Evolutionary conservation across 257 asterid genomes (phyloP), one percentile per base, ranked within the genome.

Genomic region (Scutellaria minor): DNA sequence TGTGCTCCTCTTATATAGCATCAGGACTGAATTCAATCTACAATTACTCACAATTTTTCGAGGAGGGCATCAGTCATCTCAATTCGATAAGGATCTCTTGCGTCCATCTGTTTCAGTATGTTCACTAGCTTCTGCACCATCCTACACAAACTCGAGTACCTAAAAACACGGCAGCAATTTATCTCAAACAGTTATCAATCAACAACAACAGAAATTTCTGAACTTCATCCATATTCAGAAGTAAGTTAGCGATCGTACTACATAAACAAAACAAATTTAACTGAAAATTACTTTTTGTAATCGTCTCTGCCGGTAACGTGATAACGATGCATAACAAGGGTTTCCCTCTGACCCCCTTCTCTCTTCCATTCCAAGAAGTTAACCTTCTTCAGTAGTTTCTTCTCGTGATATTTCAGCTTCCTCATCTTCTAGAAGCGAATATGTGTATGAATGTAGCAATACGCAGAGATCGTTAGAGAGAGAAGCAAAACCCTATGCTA

Each of bases 301-400:
- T 92, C 98, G 82, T 92, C 98, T 84, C 97, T 83, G 66, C 86
- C 88, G 22, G 96, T 87, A 42, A 95, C 75, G 62, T 85, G 97
- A 78, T 95, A 95, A 10, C 96, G 96, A 13, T 83, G 97, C 85
- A 90, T 80, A 8, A 92, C 96, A 20, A 50, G 74, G 75, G 71
- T 80, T 81, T 95, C 99, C 75, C 99, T 80, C 67, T 92, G 97
- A 46, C 96, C 90, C 3, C 95, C 96, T 87, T 92, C 99, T 75
- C 98, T 84, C 82, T 87, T 86, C 97, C 97, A 95, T 42, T 90
- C 96, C 71, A 87, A 77, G 76, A 92, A 84, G 75, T 95, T 83
- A 6, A 86, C 92, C 77, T 83, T 95, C 85, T 95, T 95, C 66
- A 95, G 53, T 1, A 92, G 83, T 70, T 92, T 95, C 86, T 88